Conservation (phyloP, 2,329 filamentous ascomycete species). For the Diaporthe citri region DNA sequence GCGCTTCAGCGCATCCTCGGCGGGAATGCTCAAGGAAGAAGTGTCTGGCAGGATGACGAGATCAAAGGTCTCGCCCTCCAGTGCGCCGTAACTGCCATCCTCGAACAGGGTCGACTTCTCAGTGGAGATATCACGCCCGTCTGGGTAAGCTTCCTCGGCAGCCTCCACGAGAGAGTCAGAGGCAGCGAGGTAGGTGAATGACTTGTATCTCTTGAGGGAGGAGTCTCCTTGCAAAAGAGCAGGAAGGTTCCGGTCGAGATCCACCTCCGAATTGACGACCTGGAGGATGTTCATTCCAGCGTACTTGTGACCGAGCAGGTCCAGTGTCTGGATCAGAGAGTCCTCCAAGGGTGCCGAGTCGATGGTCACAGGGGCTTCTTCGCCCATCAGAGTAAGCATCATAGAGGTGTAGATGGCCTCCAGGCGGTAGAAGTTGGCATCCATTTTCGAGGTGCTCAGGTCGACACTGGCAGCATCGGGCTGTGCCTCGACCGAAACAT, state of each 20-base stretch:
- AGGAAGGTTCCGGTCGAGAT: neutral
- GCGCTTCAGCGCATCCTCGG: neutral
- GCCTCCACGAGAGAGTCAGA: neutral
- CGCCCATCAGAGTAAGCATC: neutral
- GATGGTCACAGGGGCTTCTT: neutral
- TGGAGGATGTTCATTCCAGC: neutral
- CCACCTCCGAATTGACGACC: neutral
- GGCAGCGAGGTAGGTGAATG: neutral
- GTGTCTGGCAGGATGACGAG: neutral
- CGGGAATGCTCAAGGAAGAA: neutral
- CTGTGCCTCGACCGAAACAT: neutral
- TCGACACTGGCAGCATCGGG: neutral
- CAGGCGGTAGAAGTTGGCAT: neutral
- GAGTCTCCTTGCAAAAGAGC: neutral
- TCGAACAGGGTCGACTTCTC: neutral
- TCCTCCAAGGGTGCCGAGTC: neutral
- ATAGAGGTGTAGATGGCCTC: conserved; percentile 1
- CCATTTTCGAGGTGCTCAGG: neutral
- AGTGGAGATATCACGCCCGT: neutral
- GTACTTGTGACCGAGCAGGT: neutral
- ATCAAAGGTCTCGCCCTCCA: neutral
- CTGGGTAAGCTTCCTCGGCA: neutral
- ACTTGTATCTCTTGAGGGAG: neutral
- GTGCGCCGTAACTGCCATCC: neutral
- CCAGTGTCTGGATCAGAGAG: neutral